Conservation (phyloP, 2,329 filamentous ascomycete genomes). For the Arthrocladium fulminans region DNA sequence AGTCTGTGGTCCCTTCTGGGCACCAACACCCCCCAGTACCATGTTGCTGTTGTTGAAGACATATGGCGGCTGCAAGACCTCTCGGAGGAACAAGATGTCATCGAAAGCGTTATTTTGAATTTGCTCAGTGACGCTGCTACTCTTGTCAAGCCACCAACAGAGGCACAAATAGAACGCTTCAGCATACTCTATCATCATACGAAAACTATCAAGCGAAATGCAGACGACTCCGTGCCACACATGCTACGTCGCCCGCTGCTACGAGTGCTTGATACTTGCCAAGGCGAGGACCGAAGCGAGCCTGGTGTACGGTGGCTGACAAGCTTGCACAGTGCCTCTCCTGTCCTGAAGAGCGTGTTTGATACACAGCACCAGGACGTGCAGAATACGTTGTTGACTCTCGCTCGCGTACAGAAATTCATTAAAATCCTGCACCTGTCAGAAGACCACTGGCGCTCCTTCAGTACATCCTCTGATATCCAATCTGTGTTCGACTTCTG, state of each 20-base stretch:
- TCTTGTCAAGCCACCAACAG: slow-evolving; percentile 29
- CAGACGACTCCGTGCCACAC: slow-evolving; percentile 16
- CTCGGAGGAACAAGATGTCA: slow-evolving; percentile 57
- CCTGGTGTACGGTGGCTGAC: slow-evolving; percentile 17
- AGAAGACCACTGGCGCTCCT: slow-evolving; percentile 5
- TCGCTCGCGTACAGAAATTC: slow-evolving; percentile 17
- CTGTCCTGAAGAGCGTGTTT: slow-evolving; percentile 16
- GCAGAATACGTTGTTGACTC: slow-evolving; percentile 1
- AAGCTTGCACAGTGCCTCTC: slow-evolving; percentile 13
- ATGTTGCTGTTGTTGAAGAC: slow-evolving; percentile 81
- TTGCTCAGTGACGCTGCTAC: slow-evolving; percentile 12
- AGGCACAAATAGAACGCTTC: slow-evolving; percentile 60
- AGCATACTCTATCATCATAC: slow-evolving; percentile 73
- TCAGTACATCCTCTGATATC: not conserved
- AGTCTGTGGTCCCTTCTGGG: slow-evolving; percentile 74
- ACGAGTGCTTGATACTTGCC: slow-evolving; percentile 13
- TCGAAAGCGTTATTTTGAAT: slow-evolving; percentile 50
- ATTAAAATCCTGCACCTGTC: slow-evolving; percentile 4
- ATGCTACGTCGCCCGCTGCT: slow-evolving; percentile 16
- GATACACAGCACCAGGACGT: not conserved
- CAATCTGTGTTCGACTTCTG: not conserved
- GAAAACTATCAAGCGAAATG: slow-evolving; percentile 3
- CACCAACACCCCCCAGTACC: slow-evolving; percentile 77
- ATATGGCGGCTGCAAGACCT: slow-evolving; percentile 80
- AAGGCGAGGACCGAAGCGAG: slow-evolving; percentile 11